These are phyloP conservation scores for Antrodiella citrinella DNA, from an alignment of 768 basidiomycete species.

Conservation along the genomic window DNA sequence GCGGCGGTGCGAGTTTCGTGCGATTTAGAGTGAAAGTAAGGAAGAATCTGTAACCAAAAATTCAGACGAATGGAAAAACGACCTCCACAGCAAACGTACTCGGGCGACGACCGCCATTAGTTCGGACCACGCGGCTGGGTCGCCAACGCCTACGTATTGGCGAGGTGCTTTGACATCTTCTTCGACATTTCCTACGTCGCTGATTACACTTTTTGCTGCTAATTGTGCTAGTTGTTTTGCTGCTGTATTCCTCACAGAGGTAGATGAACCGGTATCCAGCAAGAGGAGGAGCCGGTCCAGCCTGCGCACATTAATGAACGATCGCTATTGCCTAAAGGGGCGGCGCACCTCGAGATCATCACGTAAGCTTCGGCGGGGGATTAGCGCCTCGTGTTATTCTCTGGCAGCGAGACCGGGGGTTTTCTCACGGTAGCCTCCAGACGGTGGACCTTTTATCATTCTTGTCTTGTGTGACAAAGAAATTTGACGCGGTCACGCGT, in stretches of 20 bases:
- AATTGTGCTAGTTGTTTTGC: slow-evolving; percentile 94
- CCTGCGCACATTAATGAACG: slow-evolving; percentile 33
- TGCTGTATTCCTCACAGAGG: slow-evolving; percentile 87
- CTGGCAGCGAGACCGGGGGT: slow-evolving; percentile 36
- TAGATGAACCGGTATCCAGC: slow-evolving; percentile 90
- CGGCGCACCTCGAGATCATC: slow-evolving; percentile 68
- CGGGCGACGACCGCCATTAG: slow-evolving; percentile 86
- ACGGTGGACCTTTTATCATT: slow-evolving; percentile 55
- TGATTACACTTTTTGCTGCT: slow-evolving; percentile 77
- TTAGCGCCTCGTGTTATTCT: slow-evolving; percentile 31
- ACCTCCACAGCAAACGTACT: slow-evolving; percentile 34
- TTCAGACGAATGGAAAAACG: not conserved
- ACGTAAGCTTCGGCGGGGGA: slow-evolving; percentile 45
- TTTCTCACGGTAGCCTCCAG: slow-evolving; percentile 33
- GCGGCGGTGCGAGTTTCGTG: slow-evolving; percentile 88
- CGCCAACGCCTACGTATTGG: slow-evolving; percentile 49
- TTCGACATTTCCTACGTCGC: slow-evolving; percentile 66
- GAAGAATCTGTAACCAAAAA: slow-evolving; percentile 57
- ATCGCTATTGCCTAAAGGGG: slow-evolving; percentile 13
- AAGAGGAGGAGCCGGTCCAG: slow-evolving; percentile 95
- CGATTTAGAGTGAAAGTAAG: slow-evolving; percentile 86
- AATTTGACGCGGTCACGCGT: slow-evolving; percentile 32
- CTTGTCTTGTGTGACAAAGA: slow-evolving; percentile 31
- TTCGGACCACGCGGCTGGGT: slow-evolving; percentile 82
- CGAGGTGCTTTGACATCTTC: slow-evolving; percentile 65